Evolutionary conservation across 1,139 yeast genomes (phyloP).

Genomic region (Yamadazyma aaseri): DNA sequence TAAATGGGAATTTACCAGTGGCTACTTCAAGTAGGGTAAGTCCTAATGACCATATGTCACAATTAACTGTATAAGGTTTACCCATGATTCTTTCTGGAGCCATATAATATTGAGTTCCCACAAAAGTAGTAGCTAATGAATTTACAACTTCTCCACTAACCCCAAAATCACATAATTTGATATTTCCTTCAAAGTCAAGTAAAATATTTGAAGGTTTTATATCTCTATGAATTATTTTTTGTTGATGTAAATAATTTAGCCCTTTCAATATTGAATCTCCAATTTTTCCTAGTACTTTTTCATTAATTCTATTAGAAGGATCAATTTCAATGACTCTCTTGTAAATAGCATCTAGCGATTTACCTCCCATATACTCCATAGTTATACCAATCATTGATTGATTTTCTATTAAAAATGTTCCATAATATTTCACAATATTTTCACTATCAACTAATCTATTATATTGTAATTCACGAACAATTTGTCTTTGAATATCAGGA

Average conservation of each 20-base stretch:
- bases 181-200: conserved; percentile 71
- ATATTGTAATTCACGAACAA: conserved; percentile 84
- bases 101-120: conserved; percentile 97
- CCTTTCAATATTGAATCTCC: conserved; percentile 86
- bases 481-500: conserved; percentile 81
- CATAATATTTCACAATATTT: conserved; percentile 86
- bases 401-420: conserved; percentile 78
- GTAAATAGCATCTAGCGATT: conserved; percentile 87
- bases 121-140: conserved; percentile 91
- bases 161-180: conserved; percentile 96
- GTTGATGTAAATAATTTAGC: conserved; percentile 80
- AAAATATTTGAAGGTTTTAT: conserved; percentile 91
- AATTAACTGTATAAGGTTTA: conserved; percentile 88
- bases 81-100: conserved; percentile 97
- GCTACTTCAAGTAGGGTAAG: conserved; percentile 91
- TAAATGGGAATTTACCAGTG: conserved; percentile 74
- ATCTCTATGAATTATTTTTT: conserved; percentile 87
- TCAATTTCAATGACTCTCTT: conserved; percentile 55
- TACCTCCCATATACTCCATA: conserved; percentile 97
- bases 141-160: conserved; percentile 96
- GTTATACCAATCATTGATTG: conserved; percentile 81
- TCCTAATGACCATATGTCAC: conserved; percentile 97
- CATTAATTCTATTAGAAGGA: conserved; percentile 85
- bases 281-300: conserved; percentile 84
- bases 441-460: conserved; percentile 80